Evolutionary conservation across 257 asterid genomes (phyloP), one percentile per base, ranked within the genome.

Genomic region (Scutellaria baicalensis): DNA sequence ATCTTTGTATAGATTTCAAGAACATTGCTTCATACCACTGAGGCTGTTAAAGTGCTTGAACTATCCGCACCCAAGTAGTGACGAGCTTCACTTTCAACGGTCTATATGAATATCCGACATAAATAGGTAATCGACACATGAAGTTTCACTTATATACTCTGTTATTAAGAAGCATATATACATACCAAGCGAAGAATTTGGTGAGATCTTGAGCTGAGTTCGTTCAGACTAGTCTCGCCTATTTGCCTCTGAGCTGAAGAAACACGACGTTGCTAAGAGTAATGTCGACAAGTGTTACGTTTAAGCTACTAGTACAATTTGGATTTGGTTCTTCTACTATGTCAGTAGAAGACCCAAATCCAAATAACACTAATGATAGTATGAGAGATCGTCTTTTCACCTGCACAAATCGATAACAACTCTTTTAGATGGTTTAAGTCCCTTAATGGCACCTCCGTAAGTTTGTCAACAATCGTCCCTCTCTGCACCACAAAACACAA

Each of bases 181-280:
- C 81, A 17, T 79, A 93, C 97, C 92, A 90, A 73, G 33, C 96
- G 88, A 38, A 91, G 78, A 76, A 91, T 94, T 81, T 94, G 97
- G 76, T 91, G 99, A 65, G 99, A 94, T 74, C 99, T 84, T 2
- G 99, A 91, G 83, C 99, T 94, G 77, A 82, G 40, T 78, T 94
- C 99, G 74, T 94, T 91, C 48, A 91, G 83, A 75, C 81, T 60
- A 10, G 99, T 94, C 88, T 94, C 99, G 77, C 96, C 96, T 69
- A 81, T 91, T 78, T 83, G 88, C 71, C 99, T 84, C 79, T 94
- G 96, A 63, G 95, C 97, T 94, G 88, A 78, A 72, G 69, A 31
- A 76, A 73, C 50, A 52, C 3, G 69, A 52, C 16, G 48, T 39
- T 3, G 40, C 4, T 31, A 10, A 27, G 47, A 48, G 69, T 23